phyloP scores from a whole-genome alignment of 495 filamentous ascomycete genomes.

The Immersiella caudata region DNA sequence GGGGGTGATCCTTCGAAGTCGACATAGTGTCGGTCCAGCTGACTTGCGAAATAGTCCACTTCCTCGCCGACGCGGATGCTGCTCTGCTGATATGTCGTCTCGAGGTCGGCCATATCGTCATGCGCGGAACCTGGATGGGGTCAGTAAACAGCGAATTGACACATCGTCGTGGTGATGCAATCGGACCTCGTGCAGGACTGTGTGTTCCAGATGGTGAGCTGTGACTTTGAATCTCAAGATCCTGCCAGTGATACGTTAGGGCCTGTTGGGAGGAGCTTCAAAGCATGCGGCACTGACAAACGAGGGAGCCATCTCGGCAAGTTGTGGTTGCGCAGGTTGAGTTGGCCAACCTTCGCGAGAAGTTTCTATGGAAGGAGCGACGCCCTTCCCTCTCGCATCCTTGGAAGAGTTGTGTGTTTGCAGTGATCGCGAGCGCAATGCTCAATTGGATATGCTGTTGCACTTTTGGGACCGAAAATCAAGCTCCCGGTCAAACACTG shows the following conservation, averaged over 20 bases:
- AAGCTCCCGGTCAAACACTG: background rate
- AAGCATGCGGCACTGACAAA: conserved; percentile 31
- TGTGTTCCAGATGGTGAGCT: conserved; percentile 26
- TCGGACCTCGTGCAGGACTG: conserved; percentile 30
- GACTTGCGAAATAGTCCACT: conserved; percentile 49
- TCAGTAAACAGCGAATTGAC: conserved; percentile 11
- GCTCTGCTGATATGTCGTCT: conserved; percentile 34
- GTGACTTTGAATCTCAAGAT: conserved; percentile 25
- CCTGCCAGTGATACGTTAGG: conserved; percentile 25
- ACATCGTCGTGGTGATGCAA: background rate
- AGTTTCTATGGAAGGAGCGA: background rate
- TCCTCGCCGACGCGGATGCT: conserved; percentile 41
- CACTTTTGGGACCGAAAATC: background rate
- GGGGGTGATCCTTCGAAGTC: conserved; percentile 31
- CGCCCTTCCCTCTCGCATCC: background rate
- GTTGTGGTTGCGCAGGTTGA: background rate
- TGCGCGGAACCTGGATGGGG: conserved; percentile 16
- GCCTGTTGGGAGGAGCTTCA: background rate
- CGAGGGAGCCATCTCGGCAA: conserved; percentile 32
- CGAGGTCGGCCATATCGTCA: conserved; percentile 34
- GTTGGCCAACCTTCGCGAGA: background rate
- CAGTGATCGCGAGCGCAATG: background rate
- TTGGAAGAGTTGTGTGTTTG: background rate
- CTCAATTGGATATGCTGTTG: conserved; percentile 6
- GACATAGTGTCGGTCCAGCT: conserved; percentile 47